A percentile compares a stretch with the other conserved stretches of the same genome.
Evolutionary conservation across 2,329 filamentous ascomycete genomes (phyloP).

Genomic region (Trichoderma harzianum): DNA sequence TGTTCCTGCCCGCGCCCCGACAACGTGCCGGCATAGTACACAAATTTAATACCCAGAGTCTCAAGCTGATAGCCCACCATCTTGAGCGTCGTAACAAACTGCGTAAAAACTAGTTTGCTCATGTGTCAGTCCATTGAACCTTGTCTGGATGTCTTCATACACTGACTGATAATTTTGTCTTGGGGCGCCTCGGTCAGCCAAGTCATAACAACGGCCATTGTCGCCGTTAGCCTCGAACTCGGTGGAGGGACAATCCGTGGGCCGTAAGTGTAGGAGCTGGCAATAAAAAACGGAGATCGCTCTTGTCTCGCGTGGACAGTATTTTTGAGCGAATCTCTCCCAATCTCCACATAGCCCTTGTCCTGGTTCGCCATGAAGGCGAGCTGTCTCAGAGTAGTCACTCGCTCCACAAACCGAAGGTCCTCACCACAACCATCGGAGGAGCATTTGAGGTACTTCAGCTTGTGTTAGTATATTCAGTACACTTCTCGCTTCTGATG

Average conservation of each 20-base stretch:
- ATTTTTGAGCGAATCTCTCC: slow-evolving; percentile 22
- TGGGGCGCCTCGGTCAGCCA: slow-evolving; percentile 32
- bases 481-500: background rate
- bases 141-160: background rate
- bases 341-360: slow-evolving; percentile 20
- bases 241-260: slow-evolving; percentile 26
- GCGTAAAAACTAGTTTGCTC: background rate
- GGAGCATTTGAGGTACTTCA: background rate
- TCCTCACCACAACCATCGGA: rapidly evolving
- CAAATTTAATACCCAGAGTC: background rate
- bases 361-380: background rate
- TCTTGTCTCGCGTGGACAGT: background rate
- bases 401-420: background rate
- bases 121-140: background rate
- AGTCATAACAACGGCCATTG: slow-evolving; percentile 31
- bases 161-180: slow-evolving; percentile 41
- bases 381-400: slow-evolving; percentile 10
- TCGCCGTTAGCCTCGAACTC: slow-evolving; percentile 28
- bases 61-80: background rate
- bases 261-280: background rate
- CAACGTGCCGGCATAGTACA: background rate
- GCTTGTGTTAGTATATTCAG: background rate
- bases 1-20: background rate
- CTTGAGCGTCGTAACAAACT: background rate
- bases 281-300: background rate